These are phyloP conservation scores for Aspergillus mulundensis DNA, from an alignment of 495 filamentous ascomycete species.

Conservation along the genomic window DNA sequence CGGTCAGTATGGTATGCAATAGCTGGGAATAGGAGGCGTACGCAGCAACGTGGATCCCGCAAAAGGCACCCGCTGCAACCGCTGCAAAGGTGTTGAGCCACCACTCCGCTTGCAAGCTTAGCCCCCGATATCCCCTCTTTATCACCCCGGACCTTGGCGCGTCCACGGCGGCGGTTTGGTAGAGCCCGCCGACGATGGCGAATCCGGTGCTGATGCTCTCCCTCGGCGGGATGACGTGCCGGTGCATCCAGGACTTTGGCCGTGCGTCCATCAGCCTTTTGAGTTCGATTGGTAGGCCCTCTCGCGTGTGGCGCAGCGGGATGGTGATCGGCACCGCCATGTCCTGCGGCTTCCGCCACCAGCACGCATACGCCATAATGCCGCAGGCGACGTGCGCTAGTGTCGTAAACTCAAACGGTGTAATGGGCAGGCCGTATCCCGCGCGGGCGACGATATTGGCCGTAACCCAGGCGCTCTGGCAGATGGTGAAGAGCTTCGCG, in stretches of 20 bases:
- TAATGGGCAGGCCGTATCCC: not conserved
- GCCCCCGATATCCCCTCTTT: not conserved
- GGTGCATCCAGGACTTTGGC: not conserved
- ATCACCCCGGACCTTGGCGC: not conserved
- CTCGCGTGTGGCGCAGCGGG: not conserved
- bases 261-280: not conserved
- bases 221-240: not conserved
- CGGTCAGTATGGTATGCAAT: not conserved
- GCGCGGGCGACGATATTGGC: slow-evolving; percentile 3
- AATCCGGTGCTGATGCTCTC: not conserved
- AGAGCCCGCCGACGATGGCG: not conserved
- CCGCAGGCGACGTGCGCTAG: slow-evolving; percentile 8
- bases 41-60: slow-evolving; percentile 1
- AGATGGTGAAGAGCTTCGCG: slow-evolving; percentile 4
- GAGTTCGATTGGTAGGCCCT: not conserved
- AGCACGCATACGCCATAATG: slow-evolving; percentile 1
- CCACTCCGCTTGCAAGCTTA: not conserved
- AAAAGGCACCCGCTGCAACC: not conserved
- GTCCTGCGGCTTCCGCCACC: slow-evolving; percentile 12
- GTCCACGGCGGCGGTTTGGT: not conserved
- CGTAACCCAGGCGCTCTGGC: slow-evolving; percentile 7
- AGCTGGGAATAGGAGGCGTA: not conserved
- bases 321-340: slow-evolving; percentile 2
- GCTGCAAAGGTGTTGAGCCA: not conserved
- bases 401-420: slow-evolving; percentile 4